Percentiles rank a stretch among this genome's conserved stretches.
These are phyloP conservation scores for Amphicarpaea edgeworthii DNA, from an alignment of 306 rosid species.

Conservation along the genomic window DNA sequence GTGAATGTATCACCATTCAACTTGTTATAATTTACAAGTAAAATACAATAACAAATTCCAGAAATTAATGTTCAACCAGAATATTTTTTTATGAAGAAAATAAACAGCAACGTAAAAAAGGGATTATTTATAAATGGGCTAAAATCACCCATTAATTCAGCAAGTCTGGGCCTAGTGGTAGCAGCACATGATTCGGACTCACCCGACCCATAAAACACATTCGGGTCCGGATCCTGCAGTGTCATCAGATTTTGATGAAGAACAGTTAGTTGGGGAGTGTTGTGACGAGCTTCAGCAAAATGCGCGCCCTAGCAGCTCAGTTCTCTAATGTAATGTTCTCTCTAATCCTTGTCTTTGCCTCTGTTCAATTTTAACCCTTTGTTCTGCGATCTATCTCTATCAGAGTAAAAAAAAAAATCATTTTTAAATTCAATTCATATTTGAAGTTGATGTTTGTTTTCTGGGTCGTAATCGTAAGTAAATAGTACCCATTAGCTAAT, in stretches of 20 bases:
- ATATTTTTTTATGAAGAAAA: too few relatives aligned
- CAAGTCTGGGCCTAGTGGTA: neutral
- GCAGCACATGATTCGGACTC: neutral
- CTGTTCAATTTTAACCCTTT: conserved; percentile 14
- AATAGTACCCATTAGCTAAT: neutral
- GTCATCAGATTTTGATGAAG: neutral
- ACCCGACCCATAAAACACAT: neutral
- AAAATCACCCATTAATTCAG: neutral
- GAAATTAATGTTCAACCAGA: too few relatives aligned
- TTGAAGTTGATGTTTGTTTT: neutral
- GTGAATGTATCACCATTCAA: too few relatives aligned
- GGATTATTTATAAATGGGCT: too few relatives aligned
- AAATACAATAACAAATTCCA: too few relatives aligned
- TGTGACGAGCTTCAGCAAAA: conserved; percentile 36
- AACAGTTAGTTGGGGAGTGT: too few relatives aligned
- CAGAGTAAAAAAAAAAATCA: neutral
- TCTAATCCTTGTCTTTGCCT: neutral
- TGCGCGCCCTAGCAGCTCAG: conserved; percentile 68
- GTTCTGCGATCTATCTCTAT: neutral
- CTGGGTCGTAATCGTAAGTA: too few relatives aligned
- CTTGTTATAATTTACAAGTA: too few relatives aligned
- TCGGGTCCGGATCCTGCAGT: neutral
- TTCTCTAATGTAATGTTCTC: conserved; percentile 54
- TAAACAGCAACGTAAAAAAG: too few relatives aligned
- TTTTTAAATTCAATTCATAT: neutral